These are phyloP conservation scores for Cryphonectria parasitica DNA, from an alignment of 2,329 filamentous ascomycete genomes.

Conservation along the genomic window DNA sequence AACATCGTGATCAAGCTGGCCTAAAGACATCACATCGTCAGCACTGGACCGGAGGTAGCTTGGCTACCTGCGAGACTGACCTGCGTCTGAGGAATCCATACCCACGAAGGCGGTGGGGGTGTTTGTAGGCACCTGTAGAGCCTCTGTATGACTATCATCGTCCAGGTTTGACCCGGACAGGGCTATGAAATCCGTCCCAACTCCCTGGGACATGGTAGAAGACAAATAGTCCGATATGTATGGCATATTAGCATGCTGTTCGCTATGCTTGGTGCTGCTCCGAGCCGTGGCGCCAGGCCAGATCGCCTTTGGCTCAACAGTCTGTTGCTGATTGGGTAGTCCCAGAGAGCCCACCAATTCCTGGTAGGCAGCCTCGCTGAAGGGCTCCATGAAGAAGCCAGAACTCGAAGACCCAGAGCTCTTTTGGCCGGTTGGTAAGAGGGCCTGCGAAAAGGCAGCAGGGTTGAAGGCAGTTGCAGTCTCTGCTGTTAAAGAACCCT, in stretches of 20 bases:
- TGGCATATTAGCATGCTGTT: conserved; percentile 48
- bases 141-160: conserved; percentile 39
- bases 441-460: background rate
- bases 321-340: conserved; percentile 15
- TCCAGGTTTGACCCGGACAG: conserved; percentile 38
- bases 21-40: conserved; percentile 9
- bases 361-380: conserved; percentile 34
- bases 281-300: conserved; percentile 28
- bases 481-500: conserved; percentile 15
- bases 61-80: background rate
- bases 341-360: conserved; percentile 34
- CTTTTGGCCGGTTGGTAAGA: conserved; percentile 13
- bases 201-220: conserved; percentile 26
- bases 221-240: conserved; percentile 49
- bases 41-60: background rate
- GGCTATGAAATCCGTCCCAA: conserved; percentile 35
- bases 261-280: conserved; percentile 34
- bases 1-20: conserved; percentile 29
- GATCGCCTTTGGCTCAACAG: conserved; percentile 20
- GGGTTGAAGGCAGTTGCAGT: background rate
- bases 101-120: conserved; percentile 41
- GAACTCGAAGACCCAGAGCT: conserved; percentile 28
- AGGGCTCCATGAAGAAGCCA: conserved; percentile 36
- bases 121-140: conserved; percentile 47
- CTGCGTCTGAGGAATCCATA: conserved; percentile 5